These are phyloP conservation scores for Acer saccharum DNA, from an alignment of 345 rosid genomes.

Conservation along the genomic window DNA sequence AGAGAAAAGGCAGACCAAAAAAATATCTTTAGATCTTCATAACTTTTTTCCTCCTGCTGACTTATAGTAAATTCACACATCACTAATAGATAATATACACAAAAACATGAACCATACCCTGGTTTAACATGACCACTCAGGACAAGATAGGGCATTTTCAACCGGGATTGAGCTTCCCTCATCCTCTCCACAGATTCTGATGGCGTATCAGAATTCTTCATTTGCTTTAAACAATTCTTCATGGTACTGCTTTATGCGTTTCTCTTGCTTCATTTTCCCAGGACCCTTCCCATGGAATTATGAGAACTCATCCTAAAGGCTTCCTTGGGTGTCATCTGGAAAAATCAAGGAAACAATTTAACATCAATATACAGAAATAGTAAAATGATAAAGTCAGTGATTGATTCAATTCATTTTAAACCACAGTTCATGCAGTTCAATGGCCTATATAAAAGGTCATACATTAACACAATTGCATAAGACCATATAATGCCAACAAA, in stretches of 20 bases:
- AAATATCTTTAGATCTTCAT: not conserved
- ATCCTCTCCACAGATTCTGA: slow-evolving; percentile 87
- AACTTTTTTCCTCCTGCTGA: not conserved
- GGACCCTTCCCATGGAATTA: slow-evolving; percentile 98
- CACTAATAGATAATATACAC: slow-evolving; percentile 17
- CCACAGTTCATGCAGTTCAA: not conserved
- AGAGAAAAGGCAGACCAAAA: not conserved
- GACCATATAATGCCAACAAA: too few species aligned
- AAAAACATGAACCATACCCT: slow-evolving; percentile 59
- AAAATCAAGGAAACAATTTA: slow-evolving; percentile 9
- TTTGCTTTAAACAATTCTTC: slow-evolving; percentile 93
- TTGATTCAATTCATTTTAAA: not conserved
- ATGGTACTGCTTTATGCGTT: slow-evolving; percentile 83
- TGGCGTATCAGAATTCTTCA: slow-evolving; percentile 98
- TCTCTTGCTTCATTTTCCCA: slow-evolving; percentile 98
- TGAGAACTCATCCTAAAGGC: slow-evolving; percentile 84
- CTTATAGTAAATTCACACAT: slow-evolving; percentile 1
- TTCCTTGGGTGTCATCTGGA: slow-evolving; percentile 93
- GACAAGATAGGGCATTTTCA: slow-evolving; percentile 91
- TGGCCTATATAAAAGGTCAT: not conserved
- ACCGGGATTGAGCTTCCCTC: slow-evolving; percentile 91
- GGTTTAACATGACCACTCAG: slow-evolving; percentile 95
- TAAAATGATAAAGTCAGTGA: not conserved
- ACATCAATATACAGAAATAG: not conserved
- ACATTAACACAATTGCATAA: not conserved